phyloP scores from a whole-genome alignment of 768 basidiomycete genomes.

The Pholiota microspora region DNA sequence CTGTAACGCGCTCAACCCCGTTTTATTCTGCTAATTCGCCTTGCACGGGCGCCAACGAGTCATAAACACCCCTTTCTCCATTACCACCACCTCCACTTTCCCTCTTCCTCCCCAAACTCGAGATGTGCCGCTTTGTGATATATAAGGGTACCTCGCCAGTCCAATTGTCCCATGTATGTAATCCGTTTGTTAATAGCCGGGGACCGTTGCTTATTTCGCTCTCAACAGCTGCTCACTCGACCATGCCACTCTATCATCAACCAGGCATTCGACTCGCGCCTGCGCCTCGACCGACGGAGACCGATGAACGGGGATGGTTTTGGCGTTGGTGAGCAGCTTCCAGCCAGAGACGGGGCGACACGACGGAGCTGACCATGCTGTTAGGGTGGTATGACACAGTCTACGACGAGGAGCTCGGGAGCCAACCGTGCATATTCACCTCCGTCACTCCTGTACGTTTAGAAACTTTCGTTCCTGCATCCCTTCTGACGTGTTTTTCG shows the following conservation, averaged over 20 bases:
- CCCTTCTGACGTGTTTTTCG: not conserved
- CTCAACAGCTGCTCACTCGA: conserved; percentile 76
- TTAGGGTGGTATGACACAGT: conserved; percentile 93
- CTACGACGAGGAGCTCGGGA: conserved; percentile 78
- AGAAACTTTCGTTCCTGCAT: not conserved
- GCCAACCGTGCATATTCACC: conserved; percentile 93
- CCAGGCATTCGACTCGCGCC: conserved; percentile 92
- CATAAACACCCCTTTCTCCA: conserved; percentile 6
- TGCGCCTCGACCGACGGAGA: conserved; percentile 75
- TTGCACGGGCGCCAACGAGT: too few relatives aligned
- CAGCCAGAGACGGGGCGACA: not conserved
- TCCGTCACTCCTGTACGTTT: conserved; percentile 82
- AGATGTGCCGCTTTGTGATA: conserved; percentile 89
- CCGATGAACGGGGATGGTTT: conserved; percentile 98
- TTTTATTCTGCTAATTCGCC: too few relatives aligned
- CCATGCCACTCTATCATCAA: conserved; percentile 97
- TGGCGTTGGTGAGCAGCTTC: conserved; percentile 71
- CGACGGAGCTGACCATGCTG: not conserved
- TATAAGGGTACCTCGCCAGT: conserved; percentile 96
- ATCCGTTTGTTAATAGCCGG: conserved; percentile 2
- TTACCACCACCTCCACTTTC: conserved; percentile 5
- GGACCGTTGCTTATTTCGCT: not conserved
- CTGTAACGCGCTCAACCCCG: too few relatives aligned
- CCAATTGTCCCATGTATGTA: conserved; percentile 77
- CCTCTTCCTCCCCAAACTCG: not conserved